phyloP scores from a whole-genome alignment of 108 stramenopile species.

The Hondaea fermentalgiana region DNA sequence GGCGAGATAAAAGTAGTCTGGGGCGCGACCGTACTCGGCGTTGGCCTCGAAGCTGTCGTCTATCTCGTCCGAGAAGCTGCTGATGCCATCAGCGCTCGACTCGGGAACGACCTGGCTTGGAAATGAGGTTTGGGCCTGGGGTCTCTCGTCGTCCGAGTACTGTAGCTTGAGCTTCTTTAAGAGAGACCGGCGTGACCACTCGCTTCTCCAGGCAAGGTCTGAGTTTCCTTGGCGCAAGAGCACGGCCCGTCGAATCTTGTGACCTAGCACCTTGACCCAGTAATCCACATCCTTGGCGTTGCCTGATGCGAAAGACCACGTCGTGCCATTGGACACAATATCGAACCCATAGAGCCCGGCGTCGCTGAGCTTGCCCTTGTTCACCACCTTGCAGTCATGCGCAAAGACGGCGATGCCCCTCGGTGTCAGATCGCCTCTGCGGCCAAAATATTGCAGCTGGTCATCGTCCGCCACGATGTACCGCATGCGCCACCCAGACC shows the following conservation, averaged over 20 bases:
- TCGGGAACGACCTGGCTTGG: background rate
- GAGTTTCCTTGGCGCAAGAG: background rate
- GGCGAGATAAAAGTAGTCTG: background rate
- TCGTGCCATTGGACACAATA: background rate
- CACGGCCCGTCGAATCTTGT: background rate
- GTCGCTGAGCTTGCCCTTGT: background rate
- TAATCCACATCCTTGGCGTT: background rate
- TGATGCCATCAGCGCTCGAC: background rate
- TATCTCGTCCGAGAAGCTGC: background rate
- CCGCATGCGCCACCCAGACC: slow-evolving; percentile 2
- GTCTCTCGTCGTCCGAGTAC: background rate
- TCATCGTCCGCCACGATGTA: background rate
- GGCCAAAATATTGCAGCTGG: background rate
- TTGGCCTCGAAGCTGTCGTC: background rate
- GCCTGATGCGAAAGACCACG: background rate
- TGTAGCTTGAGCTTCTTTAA: too few species aligned
- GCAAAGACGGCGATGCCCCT: background rate
- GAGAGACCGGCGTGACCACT: background rate
- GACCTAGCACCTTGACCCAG: background rate
- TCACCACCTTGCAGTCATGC: background rate
- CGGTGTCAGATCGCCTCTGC: background rate
- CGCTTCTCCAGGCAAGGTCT: background rate
- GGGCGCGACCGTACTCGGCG: background rate
- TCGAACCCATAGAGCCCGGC: background rate
- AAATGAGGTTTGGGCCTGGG: background rate